These are phyloP conservation scores for Saraca asoca DNA, from an alignment of 331 rosid genomes.

Conservation along the genomic window DNA sequence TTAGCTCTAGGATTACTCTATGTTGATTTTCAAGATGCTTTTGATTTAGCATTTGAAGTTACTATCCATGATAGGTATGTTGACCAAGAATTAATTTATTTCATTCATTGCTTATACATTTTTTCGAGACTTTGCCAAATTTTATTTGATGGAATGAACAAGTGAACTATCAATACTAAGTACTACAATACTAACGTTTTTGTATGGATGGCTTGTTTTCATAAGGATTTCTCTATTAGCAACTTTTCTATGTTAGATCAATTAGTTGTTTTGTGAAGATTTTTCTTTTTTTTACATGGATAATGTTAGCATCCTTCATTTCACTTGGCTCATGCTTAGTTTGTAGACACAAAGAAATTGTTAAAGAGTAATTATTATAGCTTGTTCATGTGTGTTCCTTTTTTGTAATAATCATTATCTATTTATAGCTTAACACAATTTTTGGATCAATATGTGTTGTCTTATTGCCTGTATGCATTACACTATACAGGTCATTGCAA, in stretches of 20 bases:
- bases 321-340: neutral
- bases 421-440: no score
- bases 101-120: constrained; percentile 18
- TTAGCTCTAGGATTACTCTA: constrained; percentile 61
- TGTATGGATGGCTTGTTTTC: constrained; percentile 71
- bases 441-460: no score
- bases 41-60: constrained; percentile 58
- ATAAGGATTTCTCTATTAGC: constrained; percentile 55
- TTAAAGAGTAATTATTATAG: no score
- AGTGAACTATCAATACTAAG: constrained; percentile 82
- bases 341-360: no score
- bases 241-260: constrained; percentile 50
- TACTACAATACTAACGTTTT: constrained; percentile 82
- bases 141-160: constrained; percentile 33
- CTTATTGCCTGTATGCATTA: no score
- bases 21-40: constrained; percentile 61
- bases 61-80: constrained; percentile 68
- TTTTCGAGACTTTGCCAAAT: neutral
- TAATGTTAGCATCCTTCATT: constrained; percentile 63
- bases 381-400: no score
- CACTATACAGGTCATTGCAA: no score
- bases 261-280: constrained; percentile 79
- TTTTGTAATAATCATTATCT: no score
- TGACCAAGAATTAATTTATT: constrained; percentile 23
- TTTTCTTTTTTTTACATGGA: constrained; percentile 73